These are phyloP conservation scores for Teunomyces lycoperdinae DNA, from an alignment of 805 yeast genomes.

Conservation along the genomic window DNA sequence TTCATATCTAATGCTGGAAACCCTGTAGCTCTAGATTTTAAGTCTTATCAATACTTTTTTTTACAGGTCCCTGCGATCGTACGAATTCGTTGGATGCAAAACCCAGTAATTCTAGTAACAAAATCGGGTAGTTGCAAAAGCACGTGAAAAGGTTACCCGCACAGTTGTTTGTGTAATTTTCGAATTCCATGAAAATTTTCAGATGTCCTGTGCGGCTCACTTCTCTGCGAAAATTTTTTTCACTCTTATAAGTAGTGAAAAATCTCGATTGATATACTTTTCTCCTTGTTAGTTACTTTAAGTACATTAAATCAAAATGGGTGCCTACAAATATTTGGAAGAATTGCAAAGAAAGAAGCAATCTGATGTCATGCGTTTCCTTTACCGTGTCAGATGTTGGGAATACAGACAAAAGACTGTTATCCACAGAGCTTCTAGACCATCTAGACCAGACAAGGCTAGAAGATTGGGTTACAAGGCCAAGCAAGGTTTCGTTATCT, in stretches of 20 bases:
- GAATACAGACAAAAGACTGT: slow-evolving; percentile 99
- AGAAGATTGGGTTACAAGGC: slow-evolving; percentile 99
- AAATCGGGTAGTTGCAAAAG: not conserved
- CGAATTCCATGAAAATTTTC: not conserved
- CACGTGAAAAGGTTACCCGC: not conserved
- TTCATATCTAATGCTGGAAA: too few species aligned
- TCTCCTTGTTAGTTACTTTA: slow-evolving; percentile 10
- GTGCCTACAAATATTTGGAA: slow-evolving; percentile 99
- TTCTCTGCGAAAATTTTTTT: not conserved
- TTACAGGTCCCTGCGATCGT: too few species aligned
- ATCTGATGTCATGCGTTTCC: slow-evolving; percentile 98
- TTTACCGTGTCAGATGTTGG: slow-evolving; percentile 99
- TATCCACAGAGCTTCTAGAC: slow-evolving; percentile 98
- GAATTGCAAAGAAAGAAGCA: slow-evolving; percentile 99
- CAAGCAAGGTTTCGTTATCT: slow-evolving; percentile 98
- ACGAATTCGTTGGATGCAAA: too few species aligned
- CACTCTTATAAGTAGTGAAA: slow-evolving; percentile 3
- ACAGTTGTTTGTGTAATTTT: not conserved
- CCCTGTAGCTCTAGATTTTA: too few species aligned
- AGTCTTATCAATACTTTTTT: too few species aligned
- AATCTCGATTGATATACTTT: not conserved
- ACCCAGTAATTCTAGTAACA: too few species aligned
- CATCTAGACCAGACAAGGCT: slow-evolving; percentile 99
- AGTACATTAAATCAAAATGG: slow-evolving; percentile 55
- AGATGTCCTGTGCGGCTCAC: slow-evolving; percentile 1